A percentile compares a stretch with the other conserved stretches of the same genome.
Conservation (phyloP, 805 yeast species). For the Hanseniaspora guilliermondii region DNA sequence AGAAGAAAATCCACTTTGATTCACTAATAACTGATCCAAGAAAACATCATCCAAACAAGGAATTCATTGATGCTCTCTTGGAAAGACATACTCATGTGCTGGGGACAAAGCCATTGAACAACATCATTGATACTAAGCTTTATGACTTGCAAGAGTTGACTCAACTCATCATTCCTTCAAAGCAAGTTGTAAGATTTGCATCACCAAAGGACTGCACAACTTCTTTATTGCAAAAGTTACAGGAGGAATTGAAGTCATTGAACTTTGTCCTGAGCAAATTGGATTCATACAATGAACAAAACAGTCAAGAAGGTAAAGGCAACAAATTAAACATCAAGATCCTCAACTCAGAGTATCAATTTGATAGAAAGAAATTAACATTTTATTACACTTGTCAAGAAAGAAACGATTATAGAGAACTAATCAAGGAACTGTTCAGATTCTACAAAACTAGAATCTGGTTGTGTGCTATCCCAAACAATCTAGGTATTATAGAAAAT, state of each 20-base stretch:
- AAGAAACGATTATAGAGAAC: slow-evolving; percentile 59
- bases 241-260: slow-evolving; percentile 61
- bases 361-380: slow-evolving; percentile 64
- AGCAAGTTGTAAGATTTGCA: slow-evolving; percentile 65
- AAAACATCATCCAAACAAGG: slow-evolving; percentile 23
- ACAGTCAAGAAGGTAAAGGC: slow-evolving; percentile 14
- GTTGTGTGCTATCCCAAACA: slow-evolving; percentile 57
- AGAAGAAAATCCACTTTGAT: slow-evolving; percentile 51
- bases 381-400: slow-evolving; percentile 55
- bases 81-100: slow-evolving; percentile 22
- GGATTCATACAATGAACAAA: slow-evolving; percentile 24
- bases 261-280: slow-evolving; percentile 49
- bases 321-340: slow-evolving; percentile 41
- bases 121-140: slow-evolving; percentile 21
- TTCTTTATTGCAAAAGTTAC: slow-evolving; percentile 48
- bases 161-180: slow-evolving; percentile 56
- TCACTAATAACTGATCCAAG: slow-evolving; percentile 25
- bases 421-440: slow-evolving; percentile 61
- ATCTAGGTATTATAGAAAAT: slow-evolving; percentile 19
- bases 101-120: slow-evolving; percentile 7
- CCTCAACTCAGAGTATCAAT: slow-evolving; percentile 69
- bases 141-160: slow-evolving; percentile 36
- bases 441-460: slow-evolving; percentile 70
- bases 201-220: slow-evolving; percentile 52
- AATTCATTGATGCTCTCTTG: slow-evolving; percentile 23